phyloP scores from a whole-genome alignment of 2,329 filamentous ascomycete species.

The Akanthomyces muscarius region DNA sequence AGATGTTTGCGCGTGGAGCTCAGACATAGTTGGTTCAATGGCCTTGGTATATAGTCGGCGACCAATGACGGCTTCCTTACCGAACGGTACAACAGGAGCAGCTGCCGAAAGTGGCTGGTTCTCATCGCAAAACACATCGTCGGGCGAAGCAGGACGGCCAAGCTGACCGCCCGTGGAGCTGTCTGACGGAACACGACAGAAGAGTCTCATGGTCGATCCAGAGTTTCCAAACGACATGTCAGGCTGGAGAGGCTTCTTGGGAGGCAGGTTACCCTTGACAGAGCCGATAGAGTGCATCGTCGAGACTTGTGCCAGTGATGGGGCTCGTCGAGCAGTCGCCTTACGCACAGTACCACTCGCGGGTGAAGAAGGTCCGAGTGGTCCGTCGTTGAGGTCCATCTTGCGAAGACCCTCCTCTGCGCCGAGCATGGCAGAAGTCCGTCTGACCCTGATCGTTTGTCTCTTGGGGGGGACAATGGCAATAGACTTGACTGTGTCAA shows the following conservation, averaged over 20 bases:
- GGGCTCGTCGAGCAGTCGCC: conserved; percentile 50
- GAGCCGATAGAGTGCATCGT: conserved; percentile 35
- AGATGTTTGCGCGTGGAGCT: conserved; percentile 77
- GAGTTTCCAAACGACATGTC: conserved; percentile 94
- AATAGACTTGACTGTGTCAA: conserved; percentile 84
- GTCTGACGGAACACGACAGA: conserved; percentile 78
- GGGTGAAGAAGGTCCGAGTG: conserved; percentile 54
- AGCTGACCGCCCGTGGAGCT: conserved; percentile 45
- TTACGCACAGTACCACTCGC: conserved; percentile 54
- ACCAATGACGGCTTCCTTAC: conserved; percentile 80
- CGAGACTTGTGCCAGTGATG: conserved; percentile 38
- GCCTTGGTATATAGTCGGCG: conserved; percentile 76
- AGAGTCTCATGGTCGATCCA: conserved; percentile 86
- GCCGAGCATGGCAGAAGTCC: conserved; percentile 53
- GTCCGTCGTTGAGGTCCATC: conserved; percentile 58
- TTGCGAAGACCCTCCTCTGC: conserved; percentile 59
- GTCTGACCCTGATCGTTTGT: conserved; percentile 46
- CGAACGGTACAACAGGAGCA: conserved; percentile 51
- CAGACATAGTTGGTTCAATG: conserved; percentile 77
- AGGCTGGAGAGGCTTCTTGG: conserved; percentile 76
- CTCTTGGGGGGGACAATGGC: conserved; percentile 45
- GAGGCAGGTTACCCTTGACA: conserved; percentile 39
- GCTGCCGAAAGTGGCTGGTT: conserved; percentile 53
- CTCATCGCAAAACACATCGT: conserved; percentile 53
- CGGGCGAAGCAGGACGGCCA: conserved; percentile 33